Evolutionary conservation across 1,139 yeast species (phyloP).

Genomic region (Pichia sp.): DNA sequence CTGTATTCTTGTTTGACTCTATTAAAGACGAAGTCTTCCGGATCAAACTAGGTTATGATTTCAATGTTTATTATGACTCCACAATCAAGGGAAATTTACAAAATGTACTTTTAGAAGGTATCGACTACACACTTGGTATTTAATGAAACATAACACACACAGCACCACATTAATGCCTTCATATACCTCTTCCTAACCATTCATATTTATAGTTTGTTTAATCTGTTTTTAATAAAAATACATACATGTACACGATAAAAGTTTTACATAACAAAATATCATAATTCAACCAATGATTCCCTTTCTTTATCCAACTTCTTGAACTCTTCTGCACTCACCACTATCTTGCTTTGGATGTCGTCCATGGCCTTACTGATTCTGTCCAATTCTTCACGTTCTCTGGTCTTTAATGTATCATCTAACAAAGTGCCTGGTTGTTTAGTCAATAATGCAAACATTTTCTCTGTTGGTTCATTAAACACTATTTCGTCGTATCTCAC

Average conservation of each 20-base stretch:
- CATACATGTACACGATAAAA: background rate
- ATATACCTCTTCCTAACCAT: background rate
- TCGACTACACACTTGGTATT: constrained; percentile 13
- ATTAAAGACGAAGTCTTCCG: constrained; percentile 26
- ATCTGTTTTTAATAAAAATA: background rate
- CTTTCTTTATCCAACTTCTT: constrained; percentile 45
- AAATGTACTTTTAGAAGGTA: constrained; percentile 16
- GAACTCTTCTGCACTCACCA: constrained; percentile 49
- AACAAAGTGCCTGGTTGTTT: constrained; percentile 70
- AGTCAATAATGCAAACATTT: constrained; percentile 76
- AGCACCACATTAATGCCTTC: too few relatives aligned
- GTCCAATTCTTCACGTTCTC: constrained; percentile 78
- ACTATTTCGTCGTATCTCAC: constrained; percentile 87
- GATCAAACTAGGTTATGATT: constrained; percentile 28
- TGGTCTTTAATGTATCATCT: constrained; percentile 46
- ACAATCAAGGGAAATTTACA: constrained; percentile 17
- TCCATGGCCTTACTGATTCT: constrained; percentile 66
- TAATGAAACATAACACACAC: background rate
- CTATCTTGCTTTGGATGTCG: constrained; percentile 58
- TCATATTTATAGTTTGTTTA: background rate
- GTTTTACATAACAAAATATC: background rate
- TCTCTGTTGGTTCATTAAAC: constrained; percentile 94
- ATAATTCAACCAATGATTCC: constrained; percentile 21
- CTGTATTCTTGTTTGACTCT: constrained; percentile 37
- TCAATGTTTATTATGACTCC: constrained; percentile 20